Evolutionary conservation across 441 rosid species (phyloP), one percentile per base, ranked within the genome.

Genomic region (Eruca vesicaria): DNA sequence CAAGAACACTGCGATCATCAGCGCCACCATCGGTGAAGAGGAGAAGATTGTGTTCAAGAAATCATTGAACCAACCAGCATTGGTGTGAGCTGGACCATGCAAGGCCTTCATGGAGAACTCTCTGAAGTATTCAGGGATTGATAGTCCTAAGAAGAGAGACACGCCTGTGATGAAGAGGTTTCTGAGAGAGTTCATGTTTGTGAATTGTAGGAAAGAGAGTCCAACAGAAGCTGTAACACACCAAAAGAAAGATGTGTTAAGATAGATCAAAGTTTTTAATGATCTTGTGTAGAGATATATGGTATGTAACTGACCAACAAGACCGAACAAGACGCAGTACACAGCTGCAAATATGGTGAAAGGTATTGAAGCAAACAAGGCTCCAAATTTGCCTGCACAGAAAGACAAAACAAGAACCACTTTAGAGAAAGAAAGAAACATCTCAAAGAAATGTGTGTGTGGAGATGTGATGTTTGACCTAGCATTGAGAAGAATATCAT

Each of bases 141-240:
- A 96, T 80, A 96, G 65, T 14, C 99, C 99, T 55, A 96, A 83
- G 85, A 94, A 96, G 77, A 96, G 87, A 4, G 99, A 85, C 8
- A 96, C 97, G 0, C 98, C 98, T 0, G 78, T 69, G 63, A 94
- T 92, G 89, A 96, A 96, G 78, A 96, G 98, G 79, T 94, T 94
- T 76, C 99, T 86, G 84, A 92, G 81, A 9, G 99, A 96, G 87
- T 94, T 96, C 99, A 96, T 96, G 86, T 96, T 96, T 63, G 99
- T 94, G 87, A 96, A 96, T 83, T 96, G 99, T 80, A 96, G 80
- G 81, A 96, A 96, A 10, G 99, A 96, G 69, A 96, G 85, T 33
- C 99, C 99, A 78, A 94, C 93, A 6, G 98, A 94, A 77, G 98
- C 98, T 92, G 88, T 81, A 35, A 31, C 58, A 31, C 58, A 66